Evolutionary conservation across 2,329 filamentous ascomycete species (phyloP).

Genomic region (Botryotinia narcissicola): DNA sequence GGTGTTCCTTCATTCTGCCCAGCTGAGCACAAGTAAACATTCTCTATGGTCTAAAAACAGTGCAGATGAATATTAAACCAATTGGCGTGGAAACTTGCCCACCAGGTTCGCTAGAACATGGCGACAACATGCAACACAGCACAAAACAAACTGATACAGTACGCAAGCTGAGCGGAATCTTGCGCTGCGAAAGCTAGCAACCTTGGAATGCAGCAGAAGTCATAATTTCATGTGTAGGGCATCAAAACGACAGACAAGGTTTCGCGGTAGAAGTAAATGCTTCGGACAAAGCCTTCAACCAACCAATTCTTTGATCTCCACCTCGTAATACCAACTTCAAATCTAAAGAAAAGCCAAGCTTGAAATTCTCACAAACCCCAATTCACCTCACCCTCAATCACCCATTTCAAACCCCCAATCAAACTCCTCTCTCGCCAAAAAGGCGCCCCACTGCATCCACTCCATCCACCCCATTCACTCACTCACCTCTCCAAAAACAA

Average conservation of each 20-base stretch:
- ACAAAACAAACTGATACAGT: neutral
- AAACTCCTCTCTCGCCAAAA: neutral
- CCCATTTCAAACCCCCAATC: neutral
- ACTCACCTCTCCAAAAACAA: too few relatives aligned
- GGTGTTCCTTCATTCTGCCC: neutral
- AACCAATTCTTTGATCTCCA: neutral
- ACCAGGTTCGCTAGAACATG: neutral
- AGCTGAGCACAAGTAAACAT: neutral
- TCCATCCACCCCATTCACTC: neutral
- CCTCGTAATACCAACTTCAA: too few relatives aligned
- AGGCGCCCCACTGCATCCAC: neutral
- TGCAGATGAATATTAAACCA: neutral
- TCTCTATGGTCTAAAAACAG: neutral
- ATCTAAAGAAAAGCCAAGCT: neutral
- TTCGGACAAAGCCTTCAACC: neutral
- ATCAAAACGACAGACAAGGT: neutral
- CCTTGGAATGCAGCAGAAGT: too few relatives aligned
- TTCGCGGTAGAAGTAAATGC: neutral
- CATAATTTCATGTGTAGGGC: neutral
- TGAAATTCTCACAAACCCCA: neutral
- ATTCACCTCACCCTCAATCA: neutral
- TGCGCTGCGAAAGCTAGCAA: neutral
- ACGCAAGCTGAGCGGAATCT: rapidly evolving
- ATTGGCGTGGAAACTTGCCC: neutral
- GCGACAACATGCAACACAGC: neutral